Conservation (phyloP, 331 rosid species). For the Erythrophleum ivorense region DNA sequence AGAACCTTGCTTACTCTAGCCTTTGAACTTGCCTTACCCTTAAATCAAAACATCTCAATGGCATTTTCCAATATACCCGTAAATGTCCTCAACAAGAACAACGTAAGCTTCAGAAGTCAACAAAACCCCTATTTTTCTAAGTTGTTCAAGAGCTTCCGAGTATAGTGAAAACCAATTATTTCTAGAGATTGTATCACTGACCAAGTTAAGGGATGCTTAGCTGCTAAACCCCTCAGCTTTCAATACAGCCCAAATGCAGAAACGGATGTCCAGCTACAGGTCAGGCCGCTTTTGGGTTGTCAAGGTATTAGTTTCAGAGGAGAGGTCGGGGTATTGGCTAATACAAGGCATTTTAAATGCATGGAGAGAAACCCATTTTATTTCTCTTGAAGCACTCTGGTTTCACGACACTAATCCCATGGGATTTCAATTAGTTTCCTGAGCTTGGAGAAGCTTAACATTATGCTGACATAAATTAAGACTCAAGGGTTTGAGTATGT, state of each 20-base stretch:
- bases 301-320: slow-evolving; percentile 28
- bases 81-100: slow-evolving; percentile 51
- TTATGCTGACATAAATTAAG: background rate
- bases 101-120: slow-evolving; percentile 51
- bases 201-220: slow-evolving; percentile 28
- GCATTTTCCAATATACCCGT: slow-evolving; percentile 57
- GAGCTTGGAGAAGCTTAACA: background rate
- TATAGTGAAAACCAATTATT: slow-evolving; percentile 55
- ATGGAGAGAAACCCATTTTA: background rate
- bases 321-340: slow-evolving; percentile 4
- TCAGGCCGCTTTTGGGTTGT: slow-evolving; percentile 37
- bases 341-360: slow-evolving; percentile 15
- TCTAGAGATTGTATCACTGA: slow-evolving; percentile 40
- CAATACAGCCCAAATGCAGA: slow-evolving; percentile 76
- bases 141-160: slow-evolving; percentile 58
- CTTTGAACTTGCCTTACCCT: too few relatives aligned
- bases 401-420: background rate
- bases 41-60: slow-evolving; percentile 50
- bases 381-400: background rate
- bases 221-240: slow-evolving; percentile 34
- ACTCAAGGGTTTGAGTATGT: background rate
- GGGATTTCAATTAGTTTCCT: background rate
- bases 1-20: too few relatives aligned
- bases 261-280: slow-evolving; percentile 43
- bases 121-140: slow-evolving; percentile 48